phyloP scores from a whole-genome alignment of 2,329 filamentous ascomycete genomes.

The Ophiostoma tasmaniense region DNA sequence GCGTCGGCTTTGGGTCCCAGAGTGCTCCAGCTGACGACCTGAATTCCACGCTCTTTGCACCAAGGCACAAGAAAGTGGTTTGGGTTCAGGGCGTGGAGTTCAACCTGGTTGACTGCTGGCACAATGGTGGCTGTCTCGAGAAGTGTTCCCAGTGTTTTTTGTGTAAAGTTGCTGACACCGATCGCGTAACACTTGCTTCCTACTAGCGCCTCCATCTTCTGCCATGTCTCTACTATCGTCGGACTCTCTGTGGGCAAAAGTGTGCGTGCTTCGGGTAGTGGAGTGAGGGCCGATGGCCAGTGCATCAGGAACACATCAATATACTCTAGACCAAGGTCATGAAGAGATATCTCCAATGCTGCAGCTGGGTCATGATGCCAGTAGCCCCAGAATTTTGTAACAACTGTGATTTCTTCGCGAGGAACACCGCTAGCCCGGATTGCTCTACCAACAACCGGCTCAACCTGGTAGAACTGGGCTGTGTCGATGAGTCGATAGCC shows the following conservation, averaged over 20 bases:
- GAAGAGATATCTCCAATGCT: background rate
- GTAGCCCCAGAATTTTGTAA: background rate
- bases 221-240: background rate
- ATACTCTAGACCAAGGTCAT: background rate
- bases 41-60: background rate
- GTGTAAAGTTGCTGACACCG: background rate
- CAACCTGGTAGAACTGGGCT: background rate
- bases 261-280: background rate
- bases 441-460: background rate
- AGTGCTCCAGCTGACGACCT: background rate
- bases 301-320: background rate
- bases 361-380: background rate
- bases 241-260: background rate
- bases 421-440: background rate
- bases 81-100: background rate
- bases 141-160: background rate
- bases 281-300: background rate
- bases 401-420: background rate
- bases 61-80: background rate
- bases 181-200: background rate
- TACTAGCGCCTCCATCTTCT: background rate
- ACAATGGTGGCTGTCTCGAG: background rate
- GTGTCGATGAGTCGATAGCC: background rate
- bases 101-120: background rate
- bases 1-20: background rate